Evolutionary conservation across 805 yeast genomes (phyloP), one percentile per base, ranked within the genome.

Genomic region (Saturnispora mendoncae): DNA sequence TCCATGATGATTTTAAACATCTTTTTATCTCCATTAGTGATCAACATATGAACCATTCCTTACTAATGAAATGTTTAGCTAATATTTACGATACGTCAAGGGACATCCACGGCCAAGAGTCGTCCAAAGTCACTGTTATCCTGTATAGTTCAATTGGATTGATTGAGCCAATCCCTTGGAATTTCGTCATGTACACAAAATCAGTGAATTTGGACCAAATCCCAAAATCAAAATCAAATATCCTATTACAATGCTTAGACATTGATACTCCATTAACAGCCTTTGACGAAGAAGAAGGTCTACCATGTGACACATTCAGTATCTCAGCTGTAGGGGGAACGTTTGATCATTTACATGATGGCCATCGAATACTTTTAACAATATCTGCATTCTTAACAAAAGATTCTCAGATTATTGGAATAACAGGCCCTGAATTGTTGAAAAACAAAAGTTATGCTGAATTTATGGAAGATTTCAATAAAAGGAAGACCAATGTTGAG

Each of bases 341-440:
- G 0, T 92, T 92, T 64, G 99, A 92, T 56, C 97, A 92, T 61
- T 56, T 92, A 28, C 99, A 92, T 52, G 94, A 83, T 55, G 99
- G 97, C 0, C 99, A 92, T 61, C 85, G 84, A 58, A 80, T 92
- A 23, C 65, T 92, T 21, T 66, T 92, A 8, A 78, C 92, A 0
- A 67, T 84, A 45, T 69, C 94, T 0, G 75, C 78, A 0, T 86
- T 78, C 53, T 48, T 84, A 6, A 68, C 94, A 0, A 52, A 60
- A 2, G 50, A 58, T 2, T 62, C 60, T 18, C 63, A 92, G 12
- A 81, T 90, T 37, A 68, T 92, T 6, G 99, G 98, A 0, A 66
- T 92, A 3, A 86, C 97, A 0, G 94, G 87, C 9, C 73, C 76
- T 9, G 75, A 75, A 39, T 62, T 92, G 30, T 66, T 92, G 36